Percentiles rank a stretch among this genome's conserved stretches.
Evolutionary conservation across 257 asterid genomes (phyloP).

Genomic region (Scutellaria baicalensis): DNA sequence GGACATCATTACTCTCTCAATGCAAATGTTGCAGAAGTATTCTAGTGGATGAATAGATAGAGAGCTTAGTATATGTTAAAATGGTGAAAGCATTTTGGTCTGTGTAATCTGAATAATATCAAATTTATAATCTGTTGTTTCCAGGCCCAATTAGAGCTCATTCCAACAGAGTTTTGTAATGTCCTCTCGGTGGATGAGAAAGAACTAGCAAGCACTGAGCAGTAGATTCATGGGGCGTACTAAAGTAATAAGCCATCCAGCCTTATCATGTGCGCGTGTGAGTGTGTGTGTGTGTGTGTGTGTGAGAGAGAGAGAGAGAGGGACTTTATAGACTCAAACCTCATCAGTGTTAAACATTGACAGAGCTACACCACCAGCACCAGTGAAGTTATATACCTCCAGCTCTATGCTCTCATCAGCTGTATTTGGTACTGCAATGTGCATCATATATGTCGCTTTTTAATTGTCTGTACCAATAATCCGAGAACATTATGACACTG

Average conservation of each 20-base stretch:
- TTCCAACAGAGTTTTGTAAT: background rate
- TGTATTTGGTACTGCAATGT: conserved; percentile 40
- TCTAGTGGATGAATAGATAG: background rate
- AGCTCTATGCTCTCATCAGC: conserved; percentile 36
- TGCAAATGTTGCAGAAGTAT: background rate
- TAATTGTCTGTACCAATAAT: background rate
- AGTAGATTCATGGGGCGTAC: background rate
- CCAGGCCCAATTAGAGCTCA: background rate
- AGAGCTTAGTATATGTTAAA: background rate
- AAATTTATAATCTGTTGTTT: background rate
- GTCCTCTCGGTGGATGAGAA: background rate
- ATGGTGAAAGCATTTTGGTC: background rate
- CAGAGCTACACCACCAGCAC: conserved; percentile 64
- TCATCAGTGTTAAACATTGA: conserved; percentile 74
- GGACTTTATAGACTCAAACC: conserved; percentile 28
- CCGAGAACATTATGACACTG: background rate
- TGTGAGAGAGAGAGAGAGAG: background rate
- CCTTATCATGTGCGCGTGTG: too few species aligned
- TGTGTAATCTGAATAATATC: background rate
- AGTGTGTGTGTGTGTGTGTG: too few species aligned
- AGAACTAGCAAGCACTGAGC: background rate
- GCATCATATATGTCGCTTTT: background rate
- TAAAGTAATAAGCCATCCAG: background rate
- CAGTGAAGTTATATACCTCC: conserved; percentile 54
- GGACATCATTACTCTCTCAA: background rate